Evolutionary conservation across 164 flowering plant genomes (phyloP).

Genomic region (Aristolochia californica): DNA sequence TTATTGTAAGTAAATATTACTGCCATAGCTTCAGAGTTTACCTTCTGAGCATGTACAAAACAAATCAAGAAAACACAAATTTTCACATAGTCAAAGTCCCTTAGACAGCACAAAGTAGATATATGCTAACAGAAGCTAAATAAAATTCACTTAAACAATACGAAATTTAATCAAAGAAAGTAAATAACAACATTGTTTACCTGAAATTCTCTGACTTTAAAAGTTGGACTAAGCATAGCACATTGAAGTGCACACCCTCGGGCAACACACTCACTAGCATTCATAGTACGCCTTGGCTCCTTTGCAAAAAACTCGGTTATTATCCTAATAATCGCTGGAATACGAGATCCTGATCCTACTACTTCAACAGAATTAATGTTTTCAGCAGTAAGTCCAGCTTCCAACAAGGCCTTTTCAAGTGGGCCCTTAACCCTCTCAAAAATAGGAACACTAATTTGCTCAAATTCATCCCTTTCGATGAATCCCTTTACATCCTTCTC

Average conservation of each 20-base stretch:
- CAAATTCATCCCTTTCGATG: conserved; percentile 86
- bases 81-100: background rate
- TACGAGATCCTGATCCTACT: conserved; percentile 84
- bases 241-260: conserved; percentile 78
- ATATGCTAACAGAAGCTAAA: background rate
- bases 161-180: background rate
- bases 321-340: conserved; percentile 78
- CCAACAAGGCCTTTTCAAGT: conserved; percentile 65
- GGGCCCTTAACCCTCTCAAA: conserved; percentile 79
- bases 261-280: conserved; percentile 94
- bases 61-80: no score
- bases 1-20: background rate
- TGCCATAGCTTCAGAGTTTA: no score
- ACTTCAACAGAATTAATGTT: conserved; percentile 73
- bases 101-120: no score
- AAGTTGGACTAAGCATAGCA: conserved; percentile 87
- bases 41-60: no score
- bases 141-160: background rate
- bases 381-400: conserved; percentile 62
- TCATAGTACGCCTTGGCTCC: conserved; percentile 91
- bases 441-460: conserved; percentile 60
- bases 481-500: conserved; percentile 82
- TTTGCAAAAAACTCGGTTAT: conserved; percentile 75
- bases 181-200: conserved; percentile 15
- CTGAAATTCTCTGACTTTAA: conserved; percentile 89